Base-by-base conservation (phyloP, 1,284 basidiomycete genomes). In the Apiotrichum brassicae region DNA sequence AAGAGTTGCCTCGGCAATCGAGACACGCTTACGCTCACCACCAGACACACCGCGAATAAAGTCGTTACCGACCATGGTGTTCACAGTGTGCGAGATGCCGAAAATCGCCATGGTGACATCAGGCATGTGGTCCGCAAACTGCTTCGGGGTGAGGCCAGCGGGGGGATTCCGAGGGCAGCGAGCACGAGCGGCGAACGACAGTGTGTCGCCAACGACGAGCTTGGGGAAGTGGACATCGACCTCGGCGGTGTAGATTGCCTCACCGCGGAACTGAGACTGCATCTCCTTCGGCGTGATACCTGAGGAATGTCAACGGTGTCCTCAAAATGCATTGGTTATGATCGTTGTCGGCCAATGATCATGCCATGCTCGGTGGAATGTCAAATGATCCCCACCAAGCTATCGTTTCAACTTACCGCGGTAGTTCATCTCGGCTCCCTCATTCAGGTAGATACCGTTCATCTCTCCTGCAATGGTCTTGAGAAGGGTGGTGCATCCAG, bases 401-500 rank as follows among this genome's bases (percentile, higher is more conserved):
- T n/a, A n/a, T n/a, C n/a, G n/a, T n/a, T n/a, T n/a, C 9, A 34
- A 49, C 53, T 28, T 38, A 68, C 69, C 73, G 53, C 72, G 70
- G 54, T 74, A 75, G 53, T 72, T 73, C 53, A 75, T 48, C 32
- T 71, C 58, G 5, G 64, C 49, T 3, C 68, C 63, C 11, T 76
- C 73, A 35, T 70, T 67, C 32, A 76, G 61, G 49, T 65, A 73
- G 57, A 77, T 75, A 9, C 76, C 76, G 53, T 78, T 75, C 46
- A 74, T 78, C 60, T 81, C 76, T 32, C 77, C 78, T 1, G 79
- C 73, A 49, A 82, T 75, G 12, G 78, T 75, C 64, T 81, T 75
- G 57, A 81, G 66, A 39, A 74, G 71, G 0, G 79, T 72, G 48
- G 81, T 62, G 61, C 87, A 89, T 48, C 56, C 72, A 60, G 81